Evolutionary conservation across 108 stramenopile species (phyloP).

Genomic region (Cyclostephanos tholiformis): DNA sequence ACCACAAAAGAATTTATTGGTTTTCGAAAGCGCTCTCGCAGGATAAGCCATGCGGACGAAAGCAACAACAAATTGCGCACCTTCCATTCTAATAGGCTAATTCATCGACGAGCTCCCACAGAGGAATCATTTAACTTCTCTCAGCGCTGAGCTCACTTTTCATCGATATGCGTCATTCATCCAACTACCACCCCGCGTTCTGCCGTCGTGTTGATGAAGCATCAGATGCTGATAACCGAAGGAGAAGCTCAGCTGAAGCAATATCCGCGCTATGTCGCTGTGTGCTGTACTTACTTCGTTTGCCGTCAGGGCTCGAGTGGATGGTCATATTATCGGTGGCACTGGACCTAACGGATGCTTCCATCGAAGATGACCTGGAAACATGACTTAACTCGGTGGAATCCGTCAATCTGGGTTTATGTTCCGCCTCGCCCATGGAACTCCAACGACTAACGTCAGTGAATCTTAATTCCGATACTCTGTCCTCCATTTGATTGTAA

Average conservation of each 20-base stretch:
- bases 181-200: neutral
- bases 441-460: slow-evolving; percentile 10
- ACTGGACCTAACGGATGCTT: slow-evolving; percentile 5
- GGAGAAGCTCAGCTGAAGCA: slow-evolving; percentile 15
- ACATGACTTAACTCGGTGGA: neutral
- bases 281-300: neutral
- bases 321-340: neutral
- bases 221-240: neutral
- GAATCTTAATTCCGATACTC: slow-evolving; percentile 25
- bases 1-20: no score
- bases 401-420: neutral
- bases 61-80: no score
- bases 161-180: no score
- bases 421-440: neutral
- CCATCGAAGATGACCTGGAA: slow-evolving; percentile 10
- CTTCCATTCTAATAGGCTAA: no score
- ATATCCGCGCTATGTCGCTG: slow-evolving; percentile 3
- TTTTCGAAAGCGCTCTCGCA: no score
- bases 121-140: no score
- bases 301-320: neutral
- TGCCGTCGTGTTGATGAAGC: neutral
- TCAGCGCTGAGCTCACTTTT: no score
- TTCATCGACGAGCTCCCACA: no score
- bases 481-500: slow-evolving; percentile 12
- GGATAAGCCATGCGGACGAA: no score